Percentiles rank a stretch among this genome's conserved stretches.
Evolutionary conservation across 768 basidiomycete genomes (phyloP).

Genomic region (Suillus subalutaceus): DNA sequence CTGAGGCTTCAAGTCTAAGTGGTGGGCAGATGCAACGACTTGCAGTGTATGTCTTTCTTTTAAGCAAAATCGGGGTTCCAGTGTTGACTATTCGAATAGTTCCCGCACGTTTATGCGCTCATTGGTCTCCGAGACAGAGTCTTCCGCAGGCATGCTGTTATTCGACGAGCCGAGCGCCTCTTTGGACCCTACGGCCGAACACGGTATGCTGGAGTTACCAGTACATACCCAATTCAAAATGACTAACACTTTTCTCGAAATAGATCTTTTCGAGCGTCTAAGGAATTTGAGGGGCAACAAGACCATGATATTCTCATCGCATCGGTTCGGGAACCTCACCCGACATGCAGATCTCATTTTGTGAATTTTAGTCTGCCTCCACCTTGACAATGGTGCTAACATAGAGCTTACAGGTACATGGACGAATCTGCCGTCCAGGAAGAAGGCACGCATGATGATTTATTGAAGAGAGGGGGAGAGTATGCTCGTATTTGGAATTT

Average conservation of each 20-base stretch:
- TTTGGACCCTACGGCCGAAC: slow-evolving; percentile 76
- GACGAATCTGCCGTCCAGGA: slow-evolving; percentile 62
- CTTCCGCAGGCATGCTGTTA: slow-evolving; percentile 57
- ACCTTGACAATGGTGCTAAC: not conserved
- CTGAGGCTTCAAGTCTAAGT: slow-evolving; percentile 44
- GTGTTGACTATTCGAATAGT: slow-evolving; percentile 32
- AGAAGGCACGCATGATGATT: slow-evolving; percentile 64
- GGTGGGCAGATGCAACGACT: slow-evolving; percentile 80
- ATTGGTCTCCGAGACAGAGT: slow-evolving; percentile 45
- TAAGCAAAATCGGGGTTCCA: not conserved
- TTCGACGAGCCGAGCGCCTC: slow-evolving; percentile 79
- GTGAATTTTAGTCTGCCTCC: slow-evolving; percentile 37
- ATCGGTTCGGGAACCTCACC: slow-evolving; percentile 63
- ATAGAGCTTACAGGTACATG: slow-evolving; percentile 57
- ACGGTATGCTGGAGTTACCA: slow-evolving; percentile 41
- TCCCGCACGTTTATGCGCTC: slow-evolving; percentile 74
- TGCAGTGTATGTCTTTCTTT: slow-evolving; percentile 51
- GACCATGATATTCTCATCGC: slow-evolving; percentile 84
- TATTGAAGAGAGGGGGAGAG: slow-evolving; percentile 58
- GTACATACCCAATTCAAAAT: not conserved
- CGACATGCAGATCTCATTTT: slow-evolving; percentile 72
- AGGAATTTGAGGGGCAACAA: slow-evolving; percentile 69
- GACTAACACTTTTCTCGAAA: slow-evolving; percentile 1
- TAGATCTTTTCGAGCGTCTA: slow-evolving; percentile 72
- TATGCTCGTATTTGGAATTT: slow-evolving; percentile 76